A percentile compares a stretch with the other conserved stretches of the same genome.
These are phyloP conservation scores for Alternaria novae-zelandiae DNA, from an alignment of 2,329 filamentous ascomycete species.

Conservation along the genomic window DNA sequence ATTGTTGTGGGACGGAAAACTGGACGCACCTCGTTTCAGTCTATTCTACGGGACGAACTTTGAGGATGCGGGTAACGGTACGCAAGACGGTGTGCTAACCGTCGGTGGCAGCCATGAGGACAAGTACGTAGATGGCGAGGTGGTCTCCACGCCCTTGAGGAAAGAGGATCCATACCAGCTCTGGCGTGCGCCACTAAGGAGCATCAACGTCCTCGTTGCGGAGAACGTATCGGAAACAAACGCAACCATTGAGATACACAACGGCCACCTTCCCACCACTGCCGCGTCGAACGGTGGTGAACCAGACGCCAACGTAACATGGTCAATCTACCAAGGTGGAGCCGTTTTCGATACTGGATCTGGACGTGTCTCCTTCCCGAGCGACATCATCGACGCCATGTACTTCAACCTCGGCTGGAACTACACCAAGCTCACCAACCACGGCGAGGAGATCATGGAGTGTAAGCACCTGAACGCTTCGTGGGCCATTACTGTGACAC, in stretches of 20 bases:
- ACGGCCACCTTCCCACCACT: conserved; percentile 3
- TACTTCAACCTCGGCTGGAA: conserved; percentile 31
- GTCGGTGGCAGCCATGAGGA: conserved; percentile 53
- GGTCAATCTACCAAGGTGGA: neutral
- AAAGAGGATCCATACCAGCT: conserved; percentile 20
- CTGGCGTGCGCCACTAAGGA: conserved; percentile 21
- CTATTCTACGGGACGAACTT: conserved; percentile 25
- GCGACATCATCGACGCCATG: conserved; percentile 11
- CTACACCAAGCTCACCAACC: conserved; percentile 11
- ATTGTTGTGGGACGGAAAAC: conserved; percentile 18
- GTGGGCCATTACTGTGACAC: conserved; percentile 22
- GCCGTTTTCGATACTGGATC: conserved; percentile 28
- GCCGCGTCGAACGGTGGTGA: neutral
- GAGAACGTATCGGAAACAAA: conserved; percentile 11
- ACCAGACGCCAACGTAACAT: conserved; percentile 12
- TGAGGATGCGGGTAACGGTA: neutral
- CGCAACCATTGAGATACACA: conserved; percentile 5
- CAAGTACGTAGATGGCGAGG: conserved; percentile 67
- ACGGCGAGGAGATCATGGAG: conserved; percentile 16
- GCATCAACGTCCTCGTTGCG: conserved; percentile 12
- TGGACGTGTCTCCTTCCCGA: conserved; percentile 18
- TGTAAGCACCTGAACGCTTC: conserved; percentile 24
- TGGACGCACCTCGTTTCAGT: conserved; percentile 20
- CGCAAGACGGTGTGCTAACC: conserved; percentile 23
- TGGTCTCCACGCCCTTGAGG: conserved; percentile 50